These are phyloP conservation scores for Panaeolus papilionaceus DNA, from an alignment of 768 basidiomycete species.

Conservation along the genomic window DNA sequence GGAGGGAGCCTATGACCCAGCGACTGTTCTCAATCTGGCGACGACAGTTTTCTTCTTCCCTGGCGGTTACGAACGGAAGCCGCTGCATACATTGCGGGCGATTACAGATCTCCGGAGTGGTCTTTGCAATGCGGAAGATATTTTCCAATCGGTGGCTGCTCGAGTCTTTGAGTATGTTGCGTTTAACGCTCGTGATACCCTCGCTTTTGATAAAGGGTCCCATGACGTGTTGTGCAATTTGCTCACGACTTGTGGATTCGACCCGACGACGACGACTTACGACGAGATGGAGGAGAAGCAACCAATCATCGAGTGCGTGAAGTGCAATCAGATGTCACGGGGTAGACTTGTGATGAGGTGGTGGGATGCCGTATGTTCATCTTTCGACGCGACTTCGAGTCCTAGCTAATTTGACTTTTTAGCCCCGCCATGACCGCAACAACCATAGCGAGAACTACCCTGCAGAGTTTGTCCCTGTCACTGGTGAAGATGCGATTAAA, in stretches of 20 bases:
- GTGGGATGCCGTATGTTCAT: not conserved
- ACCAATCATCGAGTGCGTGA: not conserved
- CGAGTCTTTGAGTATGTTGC: not conserved
- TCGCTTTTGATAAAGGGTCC: not conserved
- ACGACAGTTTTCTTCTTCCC: not conserved
- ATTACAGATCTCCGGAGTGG: not conserved
- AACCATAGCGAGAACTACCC: not conserved
- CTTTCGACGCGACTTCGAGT: not conserved
- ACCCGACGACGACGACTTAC: not conserved
- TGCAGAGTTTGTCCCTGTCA: not conserved
- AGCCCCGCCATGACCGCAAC: not conserved
- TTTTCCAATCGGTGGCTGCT: not conserved
- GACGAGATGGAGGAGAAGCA: not conserved
- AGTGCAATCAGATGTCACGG: not conserved
- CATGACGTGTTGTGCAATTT: not conserved
- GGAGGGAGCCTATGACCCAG: not conserved
- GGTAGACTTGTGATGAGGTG: slow-evolving; percentile 1
- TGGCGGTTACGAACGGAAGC: not conserved
- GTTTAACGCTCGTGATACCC: not conserved
- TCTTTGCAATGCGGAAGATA: not conserved
- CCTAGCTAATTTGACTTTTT: not conserved
- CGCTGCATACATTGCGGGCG: not conserved
- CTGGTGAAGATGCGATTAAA: not conserved
- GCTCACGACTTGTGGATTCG: not conserved
- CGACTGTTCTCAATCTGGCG: not conserved